Evolutionary conservation across 2,329 filamentous ascomycete genomes (phyloP).

Genomic region (Dendrostoma leiphaemia): DNA sequence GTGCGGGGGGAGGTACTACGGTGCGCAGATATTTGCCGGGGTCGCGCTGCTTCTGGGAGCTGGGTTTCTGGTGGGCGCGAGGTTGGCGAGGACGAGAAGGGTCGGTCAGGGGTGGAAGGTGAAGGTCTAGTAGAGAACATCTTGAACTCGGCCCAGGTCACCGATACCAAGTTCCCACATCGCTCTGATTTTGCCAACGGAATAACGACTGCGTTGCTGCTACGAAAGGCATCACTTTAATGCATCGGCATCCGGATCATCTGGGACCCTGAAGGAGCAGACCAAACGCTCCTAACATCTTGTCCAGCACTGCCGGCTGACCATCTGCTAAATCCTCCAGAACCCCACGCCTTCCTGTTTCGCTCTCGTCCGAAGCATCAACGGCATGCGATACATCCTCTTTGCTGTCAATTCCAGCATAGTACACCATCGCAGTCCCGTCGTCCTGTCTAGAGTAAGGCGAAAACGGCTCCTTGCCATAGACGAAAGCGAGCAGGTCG

Average conservation of each 20-base stretch:
- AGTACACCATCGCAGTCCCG: constrained; percentile 10
- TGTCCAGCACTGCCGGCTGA: constrained; percentile 11
- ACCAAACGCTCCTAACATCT: constrained; percentile 12
- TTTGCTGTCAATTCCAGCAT: constrained; percentile 8
- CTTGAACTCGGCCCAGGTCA: no score
- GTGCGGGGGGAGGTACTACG: constrained; percentile 39
- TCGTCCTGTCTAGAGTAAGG: not conserved
- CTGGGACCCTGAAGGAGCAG: constrained; percentile 15
- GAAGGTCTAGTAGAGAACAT: constrained; percentile 31
- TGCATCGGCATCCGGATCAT: not conserved
- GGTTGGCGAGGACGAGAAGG: constrained; percentile 36
- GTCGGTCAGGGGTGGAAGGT: constrained; percentile 35
- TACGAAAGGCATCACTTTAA: no score
- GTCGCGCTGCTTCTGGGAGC: constrained; percentile 39
- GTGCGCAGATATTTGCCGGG: constrained; percentile 50
- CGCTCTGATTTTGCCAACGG: no score
- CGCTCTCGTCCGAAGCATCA: not conserved
- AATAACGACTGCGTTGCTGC: no score
- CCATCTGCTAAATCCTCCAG: constrained; percentile 10
- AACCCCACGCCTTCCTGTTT: constrained; percentile 6
- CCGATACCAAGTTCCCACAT: no score
- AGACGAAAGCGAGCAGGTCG: constrained; percentile 36
- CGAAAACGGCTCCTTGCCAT: constrained; percentile 28
- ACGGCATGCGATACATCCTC: constrained; percentile 6
- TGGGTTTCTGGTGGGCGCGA: constrained; percentile 36